These are phyloP conservation scores for Toxoplasma gondii DNA, from an alignment of 169 alveolate species.

Conservation along the genomic window DNA sequence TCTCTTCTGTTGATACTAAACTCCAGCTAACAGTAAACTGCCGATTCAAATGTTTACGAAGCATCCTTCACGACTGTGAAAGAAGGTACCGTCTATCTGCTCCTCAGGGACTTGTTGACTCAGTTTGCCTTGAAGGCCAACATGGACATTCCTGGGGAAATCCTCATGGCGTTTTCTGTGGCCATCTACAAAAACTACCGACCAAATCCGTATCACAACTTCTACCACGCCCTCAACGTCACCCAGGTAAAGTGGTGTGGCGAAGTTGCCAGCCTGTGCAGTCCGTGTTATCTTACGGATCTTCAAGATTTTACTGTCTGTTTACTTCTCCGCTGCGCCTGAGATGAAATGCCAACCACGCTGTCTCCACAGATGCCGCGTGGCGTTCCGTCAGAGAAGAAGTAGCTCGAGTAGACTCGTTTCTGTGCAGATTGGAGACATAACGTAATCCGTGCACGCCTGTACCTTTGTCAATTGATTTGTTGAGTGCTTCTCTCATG, in stretches of 20 bases:
- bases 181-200: constrained; percentile 48
- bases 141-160: constrained; percentile 53
- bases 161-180: constrained; percentile 39
- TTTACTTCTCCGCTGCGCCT: not conserved
- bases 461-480: too few species aligned
- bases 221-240: constrained; percentile 68
- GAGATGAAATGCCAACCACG: not conserved
- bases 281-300: not conserved
- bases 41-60: too few species aligned
- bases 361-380: too few species aligned
- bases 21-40: too few species aligned
- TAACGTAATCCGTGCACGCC: too few species aligned
- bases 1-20: too few species aligned
- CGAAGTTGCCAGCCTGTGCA: not conserved
- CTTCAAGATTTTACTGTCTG: not conserved
- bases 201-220: constrained; percentile 64
- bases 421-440: not conserved
- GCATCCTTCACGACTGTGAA: too few species aligned
- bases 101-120: constrained; percentile 34
- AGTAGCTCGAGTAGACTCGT: not conserved
- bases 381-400: too few species aligned
- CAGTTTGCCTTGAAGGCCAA: constrained; percentile 43
- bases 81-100: not conserved
- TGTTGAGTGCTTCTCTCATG: too few species aligned
- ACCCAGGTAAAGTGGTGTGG: constrained; percentile 47